These are phyloP conservation scores for Nicotiana sylvestris DNA, from an alignment of 257 asterid genomes.

Conservation along the genomic window DNA sequence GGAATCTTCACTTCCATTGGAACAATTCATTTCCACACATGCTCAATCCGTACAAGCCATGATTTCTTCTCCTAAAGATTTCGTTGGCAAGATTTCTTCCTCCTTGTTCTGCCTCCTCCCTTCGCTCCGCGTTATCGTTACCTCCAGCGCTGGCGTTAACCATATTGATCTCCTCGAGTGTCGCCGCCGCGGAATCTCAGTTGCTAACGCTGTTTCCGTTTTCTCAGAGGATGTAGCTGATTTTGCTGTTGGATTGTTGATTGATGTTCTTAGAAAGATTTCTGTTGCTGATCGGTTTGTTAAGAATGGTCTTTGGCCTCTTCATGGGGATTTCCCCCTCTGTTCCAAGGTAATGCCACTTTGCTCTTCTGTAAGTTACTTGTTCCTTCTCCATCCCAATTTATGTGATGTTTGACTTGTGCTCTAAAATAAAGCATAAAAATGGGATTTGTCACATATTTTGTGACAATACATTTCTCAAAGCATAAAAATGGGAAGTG, in stretches of 20 bases:
- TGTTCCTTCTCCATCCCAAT: not conserved
- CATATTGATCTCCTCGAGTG: constrained; percentile 64
- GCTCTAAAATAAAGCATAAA: no score
- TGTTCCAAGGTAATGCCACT: constrained; percentile 44
- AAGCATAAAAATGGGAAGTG: no score
- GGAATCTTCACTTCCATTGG: constrained; percentile 48
- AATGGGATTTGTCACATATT: no score
- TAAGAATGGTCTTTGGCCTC: constrained; percentile 48
- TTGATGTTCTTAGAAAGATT: constrained; percentile 28
- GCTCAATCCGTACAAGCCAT: constrained; percentile 47
- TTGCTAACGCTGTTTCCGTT: constrained; percentile 34
- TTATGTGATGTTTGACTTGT: no score
- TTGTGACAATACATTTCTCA: no score
- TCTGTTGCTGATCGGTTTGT: constrained; percentile 38
- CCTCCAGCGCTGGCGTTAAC: constrained; percentile 61
- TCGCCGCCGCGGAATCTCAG: constrained; percentile 54
- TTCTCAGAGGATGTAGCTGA: constrained; percentile 34
- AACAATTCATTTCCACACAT: constrained; percentile 40
- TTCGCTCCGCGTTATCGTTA: constrained; percentile 40
- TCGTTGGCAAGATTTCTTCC: constrained; percentile 24
- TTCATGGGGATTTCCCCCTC: constrained; percentile 34
- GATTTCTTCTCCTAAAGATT: constrained; percentile 20
- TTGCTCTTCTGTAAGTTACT: not conserved
- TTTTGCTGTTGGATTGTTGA: constrained; percentile 24
- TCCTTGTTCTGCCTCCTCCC: constrained; percentile 44